phyloP scores from a whole-genome alignment of 2,329 filamentous ascomycete species.

The Grosmannia serpens region DNA sequence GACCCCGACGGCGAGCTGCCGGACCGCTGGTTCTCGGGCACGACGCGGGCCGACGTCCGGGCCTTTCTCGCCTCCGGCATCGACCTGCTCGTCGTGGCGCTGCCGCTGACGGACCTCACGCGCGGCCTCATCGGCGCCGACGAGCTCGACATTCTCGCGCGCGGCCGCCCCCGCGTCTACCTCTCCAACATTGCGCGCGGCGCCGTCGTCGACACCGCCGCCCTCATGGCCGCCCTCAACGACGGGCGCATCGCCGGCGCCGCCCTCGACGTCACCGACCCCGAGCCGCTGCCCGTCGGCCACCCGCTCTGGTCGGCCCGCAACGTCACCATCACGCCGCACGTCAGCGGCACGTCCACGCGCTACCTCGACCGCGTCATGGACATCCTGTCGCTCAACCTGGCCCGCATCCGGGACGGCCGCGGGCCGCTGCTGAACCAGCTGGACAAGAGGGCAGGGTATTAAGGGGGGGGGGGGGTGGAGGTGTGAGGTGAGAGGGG shows the following conservation, averaged over 20 bases:
- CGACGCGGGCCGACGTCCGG: slow-evolving; percentile 30
- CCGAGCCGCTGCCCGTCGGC: slow-evolving; percentile 59
- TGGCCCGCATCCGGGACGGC: slow-evolving; percentile 15
- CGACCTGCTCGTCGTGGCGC: slow-evolving; percentile 39
- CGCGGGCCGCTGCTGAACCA: slow-evolving; percentile 10
- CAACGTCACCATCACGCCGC: slow-evolving; percentile 55
- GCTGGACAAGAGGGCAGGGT: slow-evolving; percentile 12
- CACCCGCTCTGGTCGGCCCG: slow-evolving; percentile 58
- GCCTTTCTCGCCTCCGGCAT: slow-evolving; percentile 38
- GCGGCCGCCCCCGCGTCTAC: slow-evolving; percentile 32
- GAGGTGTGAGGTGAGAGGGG: not conserved
- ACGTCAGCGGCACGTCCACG: slow-evolving; percentile 31
- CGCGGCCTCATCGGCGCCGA: slow-evolving; percentile 33
- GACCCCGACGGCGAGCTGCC: slow-evolving; percentile 39
- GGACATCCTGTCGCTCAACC: slow-evolving; percentile 30
- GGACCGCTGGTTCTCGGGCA: slow-evolving; percentile 37
- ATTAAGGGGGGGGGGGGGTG: slow-evolving; percentile 5
- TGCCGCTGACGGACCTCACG: slow-evolving; percentile 38
- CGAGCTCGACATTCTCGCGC: slow-evolving; percentile 24
- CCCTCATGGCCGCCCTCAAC: slow-evolving; percentile 33
- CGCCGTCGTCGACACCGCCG: slow-evolving; percentile 35
- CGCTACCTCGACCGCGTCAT: slow-evolving; percentile 29
- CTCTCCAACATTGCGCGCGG: slow-evolving; percentile 62
- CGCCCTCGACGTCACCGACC: slow-evolving; percentile 68
- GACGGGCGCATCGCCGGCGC: slow-evolving; percentile 52